phyloP scores from a whole-genome alignment of 2,329 filamentous ascomycete genomes.

The Chaetomiaceae sp. region DNA sequence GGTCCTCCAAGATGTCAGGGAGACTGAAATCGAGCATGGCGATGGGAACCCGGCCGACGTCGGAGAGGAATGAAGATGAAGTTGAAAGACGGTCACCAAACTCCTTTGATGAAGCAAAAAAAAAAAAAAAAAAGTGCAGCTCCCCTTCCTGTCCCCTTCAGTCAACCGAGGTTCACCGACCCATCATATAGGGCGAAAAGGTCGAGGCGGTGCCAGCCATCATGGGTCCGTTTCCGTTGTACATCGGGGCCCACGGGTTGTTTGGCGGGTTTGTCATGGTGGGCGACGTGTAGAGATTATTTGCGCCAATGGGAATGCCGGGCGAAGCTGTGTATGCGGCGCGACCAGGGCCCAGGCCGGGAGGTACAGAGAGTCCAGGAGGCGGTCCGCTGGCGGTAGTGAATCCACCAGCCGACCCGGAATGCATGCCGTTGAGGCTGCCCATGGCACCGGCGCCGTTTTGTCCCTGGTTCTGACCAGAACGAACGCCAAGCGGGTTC shows the following conservation, averaged over 20 bases:
- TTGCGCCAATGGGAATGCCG: conserved; percentile 10
- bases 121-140: neutral
- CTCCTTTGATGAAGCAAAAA: neutral
- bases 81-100: neutral
- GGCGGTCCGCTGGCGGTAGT: conserved; percentile 70
- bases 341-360: conserved; percentile 52
- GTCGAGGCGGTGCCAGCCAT: conserved; percentile 20
- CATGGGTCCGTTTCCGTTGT: conserved; percentile 19
- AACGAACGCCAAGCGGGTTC: conserved; percentile 89
- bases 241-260: conserved; percentile 23
- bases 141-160: too few relatives aligned
- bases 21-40: neutral
- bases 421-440: conserved; percentile 55
- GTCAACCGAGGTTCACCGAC: conserved; percentile 8
- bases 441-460: conserved; percentile 39
- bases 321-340: conserved; percentile 19
- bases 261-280: conserved; percentile 14
- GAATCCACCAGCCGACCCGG: conserved; percentile 54
- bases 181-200: conserved; percentile 29
- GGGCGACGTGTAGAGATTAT: conserved; percentile 19
- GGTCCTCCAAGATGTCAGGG: too few relatives aligned
- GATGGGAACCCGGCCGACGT: neutral
- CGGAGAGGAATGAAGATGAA: neutral
- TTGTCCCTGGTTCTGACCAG: conserved; percentile 57
- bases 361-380: conserved; percentile 72